Conservation (phyloP, 805 yeast species). For the Ogataea thermomethanolica region DNA sequence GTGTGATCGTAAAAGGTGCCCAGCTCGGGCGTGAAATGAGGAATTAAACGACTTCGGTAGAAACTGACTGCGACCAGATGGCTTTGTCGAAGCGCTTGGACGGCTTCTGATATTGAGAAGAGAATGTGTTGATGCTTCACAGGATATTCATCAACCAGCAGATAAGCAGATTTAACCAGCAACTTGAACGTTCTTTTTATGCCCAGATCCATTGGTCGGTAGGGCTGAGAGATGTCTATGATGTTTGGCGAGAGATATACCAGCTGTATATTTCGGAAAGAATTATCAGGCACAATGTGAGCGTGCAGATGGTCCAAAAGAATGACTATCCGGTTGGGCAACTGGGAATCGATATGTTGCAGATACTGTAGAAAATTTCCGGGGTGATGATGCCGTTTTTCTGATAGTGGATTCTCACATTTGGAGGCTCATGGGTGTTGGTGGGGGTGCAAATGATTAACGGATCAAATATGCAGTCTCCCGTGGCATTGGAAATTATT, state of each 20-base stretch:
- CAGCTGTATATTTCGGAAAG: slow-evolving; percentile 28
- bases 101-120: slow-evolving; percentile 20
- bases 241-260: slow-evolving; percentile 28
- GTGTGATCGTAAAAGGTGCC: slow-evolving; percentile 8
- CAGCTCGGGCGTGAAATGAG: slow-evolving; percentile 6
- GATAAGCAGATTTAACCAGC: slow-evolving; percentile 23
- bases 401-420: slow-evolving; percentile 19
- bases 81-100: slow-evolving; percentile 13
- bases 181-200: slow-evolving; percentile 33
- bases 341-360: slow-evolving; percentile 16
- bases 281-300: slow-evolving; percentile 35
- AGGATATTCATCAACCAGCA: slow-evolving; percentile 1
- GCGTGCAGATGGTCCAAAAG: slow-evolving; percentile 34
- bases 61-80: slow-evolving; percentile 16
- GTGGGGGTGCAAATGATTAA: slow-evolving; percentile 27
- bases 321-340: slow-evolving; percentile 18
- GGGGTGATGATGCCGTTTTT: slow-evolving; percentile 26
- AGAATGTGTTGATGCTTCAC: slow-evolving; percentile 24
- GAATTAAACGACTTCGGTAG: slow-evolving; percentile 20
- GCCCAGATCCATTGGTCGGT: slow-evolving; percentile 34
- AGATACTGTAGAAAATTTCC: slow-evolving; percentile 28
- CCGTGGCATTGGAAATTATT: slow-evolving; percentile 30
- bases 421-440: slow-evolving; percentile 8
- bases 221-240: slow-evolving; percentile 15
- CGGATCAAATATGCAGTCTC: slow-evolving; percentile 26